Conservation (phyloP, 2,329 filamentous ascomycete genomes). For the Fusarium sp. region DNA sequence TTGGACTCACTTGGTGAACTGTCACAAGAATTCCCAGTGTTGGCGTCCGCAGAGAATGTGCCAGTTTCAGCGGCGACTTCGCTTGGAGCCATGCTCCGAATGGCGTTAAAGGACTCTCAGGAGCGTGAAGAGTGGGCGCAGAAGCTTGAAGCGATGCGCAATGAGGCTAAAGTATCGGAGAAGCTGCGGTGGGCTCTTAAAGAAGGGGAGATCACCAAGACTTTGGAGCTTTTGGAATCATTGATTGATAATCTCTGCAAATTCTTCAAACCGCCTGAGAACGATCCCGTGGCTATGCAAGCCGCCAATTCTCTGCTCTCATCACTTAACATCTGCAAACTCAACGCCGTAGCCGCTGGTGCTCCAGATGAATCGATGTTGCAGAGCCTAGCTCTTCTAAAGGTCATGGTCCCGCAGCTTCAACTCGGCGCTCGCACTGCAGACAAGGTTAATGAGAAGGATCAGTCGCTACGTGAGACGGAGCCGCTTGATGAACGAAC, state of each 20-base stretch:
- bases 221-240: fast-evolving
- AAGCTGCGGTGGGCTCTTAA: not conserved
- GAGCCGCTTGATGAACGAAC: not conserved
- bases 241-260: not conserved
- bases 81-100: not conserved
- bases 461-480: not conserved
- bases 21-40: fast-evolving
- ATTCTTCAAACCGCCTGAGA: not conserved
- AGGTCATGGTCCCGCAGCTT: not conserved
- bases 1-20: not conserved
- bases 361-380: not conserved
- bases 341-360: not conserved
- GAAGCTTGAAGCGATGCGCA: not conserved
- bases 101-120: not conserved
- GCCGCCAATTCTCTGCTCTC: not conserved
- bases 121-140: not conserved
- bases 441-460: not conserved
- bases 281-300: not conserved
- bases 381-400: not conserved
- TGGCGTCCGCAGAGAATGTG: not conserved
- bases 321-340: fast-evolving
- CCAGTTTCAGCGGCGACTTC: not conserved
- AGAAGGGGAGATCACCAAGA: not conserved
- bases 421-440: not conserved
- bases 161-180: not conserved